phyloP scores from a whole-genome alignment of 2,329 filamentous ascomycete species.

The Cladosporium velox region DNA sequence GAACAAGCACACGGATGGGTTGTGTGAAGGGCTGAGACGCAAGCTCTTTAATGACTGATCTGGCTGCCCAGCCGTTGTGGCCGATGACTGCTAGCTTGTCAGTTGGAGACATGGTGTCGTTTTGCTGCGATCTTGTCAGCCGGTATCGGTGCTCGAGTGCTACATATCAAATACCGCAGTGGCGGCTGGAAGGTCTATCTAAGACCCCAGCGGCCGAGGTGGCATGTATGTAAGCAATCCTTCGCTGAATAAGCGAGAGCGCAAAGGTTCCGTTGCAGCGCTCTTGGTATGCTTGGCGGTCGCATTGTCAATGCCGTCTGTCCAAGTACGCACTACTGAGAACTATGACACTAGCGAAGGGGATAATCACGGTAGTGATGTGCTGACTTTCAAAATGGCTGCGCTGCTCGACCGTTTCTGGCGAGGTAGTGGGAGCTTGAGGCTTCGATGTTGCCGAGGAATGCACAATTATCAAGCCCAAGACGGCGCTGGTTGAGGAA shows the following conservation, averaged over 20 bases:
- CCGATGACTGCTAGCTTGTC: not conserved
- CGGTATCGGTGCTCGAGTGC: not conserved
- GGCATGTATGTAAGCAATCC: not conserved
- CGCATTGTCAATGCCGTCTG: not conserved
- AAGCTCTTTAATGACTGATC: not conserved
- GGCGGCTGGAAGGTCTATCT: not conserved
- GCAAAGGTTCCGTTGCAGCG: not conserved
- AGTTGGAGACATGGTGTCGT: not conserved
- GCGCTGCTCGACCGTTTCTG: too few species aligned
- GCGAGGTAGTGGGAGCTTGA: too few species aligned
- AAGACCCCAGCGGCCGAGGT: not conserved
- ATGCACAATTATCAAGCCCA: too few species aligned
- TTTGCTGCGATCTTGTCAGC: not conserved
- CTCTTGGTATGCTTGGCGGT: not conserved
- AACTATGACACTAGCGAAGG: too few species aligned
- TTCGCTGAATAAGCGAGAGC: not conserved
- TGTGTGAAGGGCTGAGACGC: not conserved
- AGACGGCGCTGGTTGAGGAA: too few species aligned
- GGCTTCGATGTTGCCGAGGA: too few species aligned
- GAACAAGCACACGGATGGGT: not conserved
- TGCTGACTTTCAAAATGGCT: too few species aligned
- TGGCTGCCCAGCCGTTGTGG: slow-evolving; percentile 4
- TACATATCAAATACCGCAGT: not conserved
- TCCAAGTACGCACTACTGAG: too few species aligned
- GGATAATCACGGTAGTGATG: too few species aligned